Base-by-base conservation (phyloP, 139 green algal species). In the Limnomonas spitsbergensis region DNA sequence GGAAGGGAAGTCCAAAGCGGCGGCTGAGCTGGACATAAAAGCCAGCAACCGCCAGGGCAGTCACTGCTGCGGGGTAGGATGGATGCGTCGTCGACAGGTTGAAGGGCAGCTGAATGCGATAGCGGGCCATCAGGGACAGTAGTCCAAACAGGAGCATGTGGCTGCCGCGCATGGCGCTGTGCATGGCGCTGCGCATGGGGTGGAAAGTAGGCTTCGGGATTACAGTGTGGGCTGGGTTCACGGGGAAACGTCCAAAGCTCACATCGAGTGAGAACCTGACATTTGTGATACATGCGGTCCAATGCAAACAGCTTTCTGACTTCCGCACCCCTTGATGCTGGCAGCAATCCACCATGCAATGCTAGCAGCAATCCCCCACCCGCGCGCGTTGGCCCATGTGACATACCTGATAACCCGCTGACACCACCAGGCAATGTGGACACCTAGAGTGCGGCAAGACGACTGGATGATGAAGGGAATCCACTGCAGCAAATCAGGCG, bases 361-460 rank as follows among this genome's bases (percentile, higher is more conserved):
- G n/a, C n/a, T n/a, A n/a, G n/a, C n/a, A n/a, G n/a, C n/a, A n/a
- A n/a, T n/a, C n/a, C n/a, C n/a, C n/a, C n/a, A n/a, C n/a, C n/a
- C n/a, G n/a, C n/a, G n/a, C n/a, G n/a, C n/a, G n/a, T n/a, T n/a
- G n/a, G n/a, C n/a, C n/a, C n/a, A n/a, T n/a, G n/a, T 29, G 20
- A 61, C 47, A 14, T 61, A 78, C 73, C 73, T 80, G 76, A 81
- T 81, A 2, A 81, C 36, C 2, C 76, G 66, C 66, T 70, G 40
- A 40, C 66, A 76, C 76, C 76, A 81, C 76, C 76, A 81, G 2
- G 76, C 76, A 37, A 81, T 76, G 40, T 39, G 66, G 2, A 81
- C 66, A 2, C 66, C 76, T 1, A 70, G 7, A 2, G 14, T 32
- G 66, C 76, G 76, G 67, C 76, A 81, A 1, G 14, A 7, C 7